Evolutionary conservation across 495 filamentous ascomycete genomes (phyloP).

Genomic region (Thozetella sp.): DNA sequence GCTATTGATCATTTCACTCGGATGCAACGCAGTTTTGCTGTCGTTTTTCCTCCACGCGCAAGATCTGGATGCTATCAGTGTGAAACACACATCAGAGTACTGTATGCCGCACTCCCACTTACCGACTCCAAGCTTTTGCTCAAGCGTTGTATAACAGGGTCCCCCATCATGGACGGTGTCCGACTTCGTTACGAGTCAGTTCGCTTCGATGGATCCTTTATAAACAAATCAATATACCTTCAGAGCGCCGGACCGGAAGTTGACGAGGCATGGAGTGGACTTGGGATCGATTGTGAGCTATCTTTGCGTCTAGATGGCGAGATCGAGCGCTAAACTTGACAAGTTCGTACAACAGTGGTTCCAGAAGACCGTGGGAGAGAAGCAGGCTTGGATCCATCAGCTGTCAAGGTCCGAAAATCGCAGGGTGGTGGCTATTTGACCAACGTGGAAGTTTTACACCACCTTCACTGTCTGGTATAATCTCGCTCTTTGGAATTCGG

Average conservation of each 20-base stretch:
- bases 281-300: background rate
- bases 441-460: conserved; percentile 1
- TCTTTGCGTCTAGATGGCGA: background rate
- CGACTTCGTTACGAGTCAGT: background rate
- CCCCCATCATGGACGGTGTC: background rate
- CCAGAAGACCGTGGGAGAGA: background rate
- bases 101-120: background rate
- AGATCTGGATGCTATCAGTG: background rate
- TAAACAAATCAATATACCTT: background rate
- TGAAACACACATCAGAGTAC: background rate
- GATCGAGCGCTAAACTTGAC: background rate
- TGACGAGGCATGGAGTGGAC: background rate
- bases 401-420: background rate
- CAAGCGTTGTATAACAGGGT: background rate
- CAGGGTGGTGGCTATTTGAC: background rate
- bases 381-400: background rate
- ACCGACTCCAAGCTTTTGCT: background rate
- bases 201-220: background rate
- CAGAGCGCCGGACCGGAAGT: background rate
- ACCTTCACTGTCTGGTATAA: background rate
- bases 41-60: background rate
- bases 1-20: background rate
- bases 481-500: background rate
- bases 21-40: background rate
- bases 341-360: background rate